These are phyloP conservation scores for Syzygium grande DNA, from an alignment of 345 rosid species.

Conservation along the genomic window DNA sequence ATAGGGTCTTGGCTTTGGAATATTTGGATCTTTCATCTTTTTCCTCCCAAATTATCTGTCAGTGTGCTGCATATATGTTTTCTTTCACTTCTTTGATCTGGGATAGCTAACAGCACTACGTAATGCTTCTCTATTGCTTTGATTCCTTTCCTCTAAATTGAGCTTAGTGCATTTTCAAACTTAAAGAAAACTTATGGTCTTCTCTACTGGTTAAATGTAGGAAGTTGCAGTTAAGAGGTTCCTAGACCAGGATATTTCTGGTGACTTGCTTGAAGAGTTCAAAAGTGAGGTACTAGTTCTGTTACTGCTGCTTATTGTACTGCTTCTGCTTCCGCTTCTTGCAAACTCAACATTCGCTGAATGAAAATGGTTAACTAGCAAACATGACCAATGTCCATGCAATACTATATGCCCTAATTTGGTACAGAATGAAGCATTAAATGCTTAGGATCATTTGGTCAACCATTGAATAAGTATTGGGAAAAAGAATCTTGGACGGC, in stretches of 20 bases:
- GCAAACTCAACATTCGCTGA: neutral
- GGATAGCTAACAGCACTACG: neutral
- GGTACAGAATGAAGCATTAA: neutral
- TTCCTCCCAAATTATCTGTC: neutral
- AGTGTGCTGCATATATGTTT: neutral
- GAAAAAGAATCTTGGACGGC: neutral
- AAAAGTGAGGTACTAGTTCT: conserved; percentile 62
- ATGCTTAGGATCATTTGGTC: neutral
- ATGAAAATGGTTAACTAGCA: neutral
- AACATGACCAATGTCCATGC: neutral
- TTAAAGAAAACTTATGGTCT: neutral
- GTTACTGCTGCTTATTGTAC: neutral
- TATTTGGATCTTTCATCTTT: neutral
- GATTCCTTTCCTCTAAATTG: neutral
- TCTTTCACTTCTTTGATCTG: neutral
- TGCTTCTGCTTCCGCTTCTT: neutral
- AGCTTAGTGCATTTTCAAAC: neutral
- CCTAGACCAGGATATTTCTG: conserved; percentile 72
- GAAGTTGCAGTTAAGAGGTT: conserved; percentile 96
- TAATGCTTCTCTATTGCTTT: neutral
- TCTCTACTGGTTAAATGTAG: conserved; percentile 23
- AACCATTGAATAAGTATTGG: neutral
- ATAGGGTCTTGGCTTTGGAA: neutral
- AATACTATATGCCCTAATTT: neutral
- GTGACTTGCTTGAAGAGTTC: conserved; percentile 81